These are phyloP conservation scores for Yamadazyma spencermartinsiae DNA, from an alignment of 1,139 yeast species.

Conservation along the genomic window DNA sequence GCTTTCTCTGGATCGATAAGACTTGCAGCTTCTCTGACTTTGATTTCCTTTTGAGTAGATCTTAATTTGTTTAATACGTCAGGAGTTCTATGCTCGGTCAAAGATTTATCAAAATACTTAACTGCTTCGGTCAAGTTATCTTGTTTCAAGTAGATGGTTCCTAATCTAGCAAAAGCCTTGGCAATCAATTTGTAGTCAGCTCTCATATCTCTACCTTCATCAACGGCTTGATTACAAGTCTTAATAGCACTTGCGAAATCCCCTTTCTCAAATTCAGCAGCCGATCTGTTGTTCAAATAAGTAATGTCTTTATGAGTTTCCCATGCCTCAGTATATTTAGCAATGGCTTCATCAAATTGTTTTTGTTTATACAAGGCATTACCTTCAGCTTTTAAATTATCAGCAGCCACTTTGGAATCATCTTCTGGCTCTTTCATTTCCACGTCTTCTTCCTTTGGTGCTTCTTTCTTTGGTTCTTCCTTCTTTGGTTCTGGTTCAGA, in stretches of 20 bases:
- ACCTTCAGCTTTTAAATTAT: constrained; percentile 80
- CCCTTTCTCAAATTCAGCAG: constrained; percentile 96
- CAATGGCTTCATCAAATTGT: constrained; percentile 92
- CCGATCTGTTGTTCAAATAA: constrained; percentile 92
- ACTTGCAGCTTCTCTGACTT: constrained; percentile 70
- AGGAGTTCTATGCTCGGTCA: constrained; percentile 97
- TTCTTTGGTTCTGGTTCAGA: constrained; percentile 27
- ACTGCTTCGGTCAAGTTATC: constrained; percentile 74
- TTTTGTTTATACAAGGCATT: constrained; percentile 83
- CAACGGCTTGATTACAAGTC: constrained; percentile 82
- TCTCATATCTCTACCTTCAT: constrained; percentile 83
- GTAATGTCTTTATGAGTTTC: constrained; percentile 81
- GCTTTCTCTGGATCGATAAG: constrained; percentile 91
- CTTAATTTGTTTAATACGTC: constrained; percentile 88
- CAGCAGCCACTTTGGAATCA: constrained; percentile 59
- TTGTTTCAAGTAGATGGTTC: constrained; percentile 75
- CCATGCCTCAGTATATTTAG: constrained; percentile 84
- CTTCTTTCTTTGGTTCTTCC: constrained; percentile 22
- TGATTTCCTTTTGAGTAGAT: constrained; percentile 81
- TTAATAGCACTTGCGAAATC: constrained; percentile 81
- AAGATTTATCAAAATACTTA: constrained; percentile 80
- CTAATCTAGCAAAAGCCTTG: constrained; percentile 90
- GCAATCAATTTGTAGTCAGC: constrained; percentile 93
- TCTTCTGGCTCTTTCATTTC: constrained; percentile 35
- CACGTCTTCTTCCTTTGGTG: constrained; percentile 33